Evolutionary conservation across 1,139 yeast genomes (phyloP).

Genomic region (Arxiozyma slooffiae): DNA sequence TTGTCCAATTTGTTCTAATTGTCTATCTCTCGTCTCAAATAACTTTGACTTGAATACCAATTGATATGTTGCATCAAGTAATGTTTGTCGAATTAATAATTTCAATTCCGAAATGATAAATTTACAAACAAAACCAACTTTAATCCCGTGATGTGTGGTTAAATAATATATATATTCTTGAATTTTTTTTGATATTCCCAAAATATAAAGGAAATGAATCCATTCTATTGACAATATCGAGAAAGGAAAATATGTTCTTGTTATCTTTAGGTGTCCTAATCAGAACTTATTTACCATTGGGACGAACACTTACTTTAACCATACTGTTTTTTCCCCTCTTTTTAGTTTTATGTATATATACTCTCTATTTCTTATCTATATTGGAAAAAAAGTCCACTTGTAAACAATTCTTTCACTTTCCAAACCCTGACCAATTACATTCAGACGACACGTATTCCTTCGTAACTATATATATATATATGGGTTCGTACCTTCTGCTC

Average conservation of each 20-base stretch:
- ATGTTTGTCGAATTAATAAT: slow-evolving; percentile 5
- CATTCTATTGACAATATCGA: slow-evolving; percentile 22
- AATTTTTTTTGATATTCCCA: slow-evolving; percentile 12
- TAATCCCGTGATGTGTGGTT: slow-evolving; percentile 17
- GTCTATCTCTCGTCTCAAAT: slow-evolving; percentile 20
- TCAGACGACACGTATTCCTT: too few relatives aligned
- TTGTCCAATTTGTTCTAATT: slow-evolving; percentile 18
- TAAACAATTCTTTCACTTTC: neutral
- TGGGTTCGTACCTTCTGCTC: too few relatives aligned
- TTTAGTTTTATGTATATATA: neutral
- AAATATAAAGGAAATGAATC: slow-evolving; percentile 26
- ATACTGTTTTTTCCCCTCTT: slow-evolving; percentile 6
- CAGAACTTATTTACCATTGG: slow-evolving; percentile 15
- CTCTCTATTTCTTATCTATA: neutral
- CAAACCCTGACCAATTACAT: too few relatives aligned
- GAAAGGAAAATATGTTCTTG: slow-evolving; percentile 16
- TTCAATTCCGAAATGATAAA: slow-evolving; percentile 20
- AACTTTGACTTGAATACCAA: slow-evolving; percentile 13
- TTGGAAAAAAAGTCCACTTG: neutral
- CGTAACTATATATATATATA: too few relatives aligned
- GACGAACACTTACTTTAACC: slow-evolving; percentile 17
- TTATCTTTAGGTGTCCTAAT: slow-evolving; percentile 23
- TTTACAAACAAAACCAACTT: slow-evolving; percentile 23
- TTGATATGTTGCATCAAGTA: slow-evolving; percentile 8
- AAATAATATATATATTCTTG: slow-evolving; percentile 19